Evolutionary conservation across 129 eudicot species (phyloP).

Genomic region (Arctium lappa): DNA sequence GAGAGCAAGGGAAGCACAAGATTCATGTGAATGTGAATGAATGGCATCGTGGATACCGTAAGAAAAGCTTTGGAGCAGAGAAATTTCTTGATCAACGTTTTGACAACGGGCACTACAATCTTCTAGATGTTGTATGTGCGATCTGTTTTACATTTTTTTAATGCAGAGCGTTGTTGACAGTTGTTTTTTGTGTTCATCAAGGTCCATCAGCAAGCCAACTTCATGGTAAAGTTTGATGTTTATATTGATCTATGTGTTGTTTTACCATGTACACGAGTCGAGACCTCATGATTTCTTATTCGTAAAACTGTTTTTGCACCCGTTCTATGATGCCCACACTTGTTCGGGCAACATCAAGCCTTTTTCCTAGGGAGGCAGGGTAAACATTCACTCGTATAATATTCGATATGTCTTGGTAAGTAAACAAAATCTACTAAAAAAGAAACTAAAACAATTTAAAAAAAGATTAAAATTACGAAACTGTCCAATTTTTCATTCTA

Average conservation of each 20-base stretch:
- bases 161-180: constrained; percentile 73
- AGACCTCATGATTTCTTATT: constrained; percentile 10
- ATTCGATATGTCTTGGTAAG: background rate
- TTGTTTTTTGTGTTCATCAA: constrained; percentile 78
- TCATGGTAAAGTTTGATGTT: constrained; percentile 54
- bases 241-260: constrained; percentile 2
- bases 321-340: constrained; percentile 84
- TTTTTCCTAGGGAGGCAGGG: constrained; percentile 79
- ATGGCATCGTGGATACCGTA: constrained; percentile 72
- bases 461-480: too few relatives aligned
- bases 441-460: too few relatives aligned
- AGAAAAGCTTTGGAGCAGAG: constrained; percentile 77
- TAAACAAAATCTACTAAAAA: background rate
- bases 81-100: constrained; percentile 83
- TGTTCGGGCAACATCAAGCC: constrained; percentile 69
- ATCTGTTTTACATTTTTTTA: constrained; percentile 19
- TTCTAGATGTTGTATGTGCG: constrained; percentile 71
- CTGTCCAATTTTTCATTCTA: too few relatives aligned
- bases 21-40: constrained; percentile 53
- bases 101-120: constrained; percentile 83
- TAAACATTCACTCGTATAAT: constrained; percentile 27
- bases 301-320: constrained; percentile 71
- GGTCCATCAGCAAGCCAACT: constrained; percentile 85
- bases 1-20: constrained; percentile 71
- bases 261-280: constrained; percentile 23